phyloP scores from a whole-genome alignment of 2,329 filamentous ascomycete genomes.

The Talaromyces funiculosus region DNA sequence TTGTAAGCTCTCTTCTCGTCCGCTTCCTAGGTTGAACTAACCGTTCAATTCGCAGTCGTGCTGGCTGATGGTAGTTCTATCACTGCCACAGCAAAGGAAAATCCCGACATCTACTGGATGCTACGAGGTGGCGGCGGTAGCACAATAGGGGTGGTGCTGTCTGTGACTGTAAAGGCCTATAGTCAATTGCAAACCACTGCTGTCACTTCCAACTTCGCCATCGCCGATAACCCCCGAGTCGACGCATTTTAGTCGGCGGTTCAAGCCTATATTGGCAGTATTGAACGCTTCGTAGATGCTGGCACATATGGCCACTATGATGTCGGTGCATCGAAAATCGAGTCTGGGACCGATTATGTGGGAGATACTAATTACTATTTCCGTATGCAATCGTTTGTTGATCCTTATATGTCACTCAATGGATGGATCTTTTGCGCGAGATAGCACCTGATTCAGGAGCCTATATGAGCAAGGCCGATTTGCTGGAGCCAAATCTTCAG shows the following conservation, averaged over 20 bases:
- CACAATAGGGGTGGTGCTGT: conserved; percentile 47
- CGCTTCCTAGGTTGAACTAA: neutral
- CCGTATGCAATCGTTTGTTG: conserved; percentile 22
- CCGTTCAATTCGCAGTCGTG: neutral
- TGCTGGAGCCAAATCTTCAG: conserved; percentile 38
- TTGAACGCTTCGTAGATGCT: neutral
- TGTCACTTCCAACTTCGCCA: neutral
- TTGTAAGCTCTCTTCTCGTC: neutral
- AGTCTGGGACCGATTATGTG: conserved; percentile 16
- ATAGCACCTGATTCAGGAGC: conserved; percentile 33
- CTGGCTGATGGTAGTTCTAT: conserved; percentile 39
- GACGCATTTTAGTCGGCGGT: neutral
- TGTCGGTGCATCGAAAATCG: conserved; percentile 13
- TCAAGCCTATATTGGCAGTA: neutral
- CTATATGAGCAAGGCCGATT: conserved; percentile 42
- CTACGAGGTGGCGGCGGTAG: conserved; percentile 54
- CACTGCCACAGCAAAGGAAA: conserved; percentile 42
- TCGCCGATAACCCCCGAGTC: neutral
- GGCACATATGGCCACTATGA: conserved; percentile 4
- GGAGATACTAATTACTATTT: conserved; percentile 22
- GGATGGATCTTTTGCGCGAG: neutral
- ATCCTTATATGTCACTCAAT: conserved; percentile 16
- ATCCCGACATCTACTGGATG: conserved; percentile 60
- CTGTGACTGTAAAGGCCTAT: conserved; percentile 51
- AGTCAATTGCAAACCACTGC: conserved; percentile 24